These are phyloP conservation scores for Cercospora brassicicola DNA, from an alignment of 2,329 filamentous ascomycete species.

Conservation along the genomic window DNA sequence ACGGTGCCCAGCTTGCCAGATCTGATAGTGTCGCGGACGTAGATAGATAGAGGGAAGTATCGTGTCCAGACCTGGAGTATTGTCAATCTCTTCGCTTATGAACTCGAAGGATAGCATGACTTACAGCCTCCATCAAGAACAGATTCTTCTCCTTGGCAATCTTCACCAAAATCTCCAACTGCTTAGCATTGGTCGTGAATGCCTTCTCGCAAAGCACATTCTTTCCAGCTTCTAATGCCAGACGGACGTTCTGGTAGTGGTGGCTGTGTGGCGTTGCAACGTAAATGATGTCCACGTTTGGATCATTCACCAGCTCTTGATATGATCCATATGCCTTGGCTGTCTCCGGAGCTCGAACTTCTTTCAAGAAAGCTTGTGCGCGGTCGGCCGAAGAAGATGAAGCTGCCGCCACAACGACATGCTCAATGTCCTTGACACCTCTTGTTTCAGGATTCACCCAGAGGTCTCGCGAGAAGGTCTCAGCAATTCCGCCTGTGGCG, in stretches of 20 bases:
- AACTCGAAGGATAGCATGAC: constrained; percentile 2
- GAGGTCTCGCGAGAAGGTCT: constrained; percentile 70
- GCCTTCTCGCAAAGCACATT: constrained; percentile 90
- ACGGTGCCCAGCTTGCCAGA: constrained; percentile 57
- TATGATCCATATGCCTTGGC: constrained; percentile 79
- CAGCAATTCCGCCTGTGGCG: constrained; percentile 51
- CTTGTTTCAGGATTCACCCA: constrained; percentile 70
- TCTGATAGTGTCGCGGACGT: constrained; percentile 66
- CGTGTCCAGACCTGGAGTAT: constrained; percentile 70
- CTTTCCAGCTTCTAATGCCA: constrained; percentile 81
- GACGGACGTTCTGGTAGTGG: constrained; percentile 86
- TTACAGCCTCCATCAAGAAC: constrained; percentile 64
- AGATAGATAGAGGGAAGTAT: constrained; percentile 80
- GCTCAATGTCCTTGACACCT: constrained; percentile 68
- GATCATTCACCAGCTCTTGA: constrained; percentile 73
- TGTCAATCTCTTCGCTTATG: neutral
- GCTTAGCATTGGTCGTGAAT: constrained; percentile 78
- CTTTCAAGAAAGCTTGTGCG: constrained; percentile 70
- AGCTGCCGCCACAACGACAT: constrained; percentile 75
- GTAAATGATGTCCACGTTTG: constrained; percentile 81
- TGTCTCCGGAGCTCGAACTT: constrained; percentile 65
- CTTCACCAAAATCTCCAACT: constrained; percentile 70
- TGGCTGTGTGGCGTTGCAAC: constrained; percentile 89
- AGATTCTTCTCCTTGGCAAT: constrained; percentile 73
- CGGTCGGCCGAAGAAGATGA: constrained; percentile 71